phyloP scores from a whole-genome alignment of 1,139 yeast species.

The Candida buenavistaensis region DNA sequence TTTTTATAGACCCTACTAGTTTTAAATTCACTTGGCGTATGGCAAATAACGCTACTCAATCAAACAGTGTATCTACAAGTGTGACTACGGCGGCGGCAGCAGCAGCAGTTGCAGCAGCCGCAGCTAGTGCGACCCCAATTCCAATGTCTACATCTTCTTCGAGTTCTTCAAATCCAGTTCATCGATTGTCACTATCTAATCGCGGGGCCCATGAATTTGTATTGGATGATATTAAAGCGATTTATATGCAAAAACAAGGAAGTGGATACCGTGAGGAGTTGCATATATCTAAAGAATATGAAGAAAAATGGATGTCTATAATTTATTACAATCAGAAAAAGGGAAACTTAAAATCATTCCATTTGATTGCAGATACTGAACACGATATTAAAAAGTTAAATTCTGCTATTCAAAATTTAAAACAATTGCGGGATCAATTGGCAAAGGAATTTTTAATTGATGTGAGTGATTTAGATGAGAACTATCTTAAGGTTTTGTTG shows the following conservation, averaged over 20 bases:
- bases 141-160: conserved; percentile 16
- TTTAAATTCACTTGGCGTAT: conserved; percentile 52
- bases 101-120: conserved; percentile 1
- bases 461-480: conserved; percentile 27
- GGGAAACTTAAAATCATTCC: conserved; percentile 58
- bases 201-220: conserved; percentile 45
- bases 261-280: conserved; percentile 82
- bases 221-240: conserved; percentile 72
- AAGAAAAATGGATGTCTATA: conserved; percentile 76
- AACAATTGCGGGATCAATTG: conserved; percentile 34
- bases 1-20: conserved; percentile 32
- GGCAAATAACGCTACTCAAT: conserved; percentile 16
- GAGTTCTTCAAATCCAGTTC: conserved; percentile 10
- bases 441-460: conserved; percentile 35
- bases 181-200: conserved; percentile 16
- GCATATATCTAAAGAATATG: conserved; percentile 65
- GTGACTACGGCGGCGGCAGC: conserved; percentile 11
- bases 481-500: conserved; percentile 24
- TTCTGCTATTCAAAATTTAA: conserved; percentile 56
- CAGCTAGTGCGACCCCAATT: conserved; percentile 16
- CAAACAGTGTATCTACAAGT: too few species aligned
- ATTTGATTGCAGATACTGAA: conserved; percentile 68
- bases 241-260: conserved; percentile 70
- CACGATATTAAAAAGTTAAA: conserved; percentile 60
- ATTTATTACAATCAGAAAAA: conserved; percentile 64